Evolutionary conservation across 805 yeast species (phyloP).

Genomic region (Dipodascus geniculatus): DNA sequence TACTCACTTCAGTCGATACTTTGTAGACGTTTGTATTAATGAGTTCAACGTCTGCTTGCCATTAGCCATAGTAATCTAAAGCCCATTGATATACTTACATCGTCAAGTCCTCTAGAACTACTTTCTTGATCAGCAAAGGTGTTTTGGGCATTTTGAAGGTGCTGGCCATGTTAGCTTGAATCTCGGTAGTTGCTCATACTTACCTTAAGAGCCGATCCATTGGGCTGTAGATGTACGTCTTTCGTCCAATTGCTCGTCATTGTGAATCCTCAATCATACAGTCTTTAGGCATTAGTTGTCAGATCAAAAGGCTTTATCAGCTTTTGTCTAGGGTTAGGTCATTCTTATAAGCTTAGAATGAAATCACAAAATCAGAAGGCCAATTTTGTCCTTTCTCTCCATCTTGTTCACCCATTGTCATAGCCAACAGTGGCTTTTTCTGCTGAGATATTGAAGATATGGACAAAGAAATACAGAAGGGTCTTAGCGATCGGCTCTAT

Average conservation of each 20-base stretch:
- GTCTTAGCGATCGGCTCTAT: constrained; percentile 60
- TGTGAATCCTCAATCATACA: background rate
- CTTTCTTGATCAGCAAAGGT: constrained; percentile 1
- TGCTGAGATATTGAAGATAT: background rate
- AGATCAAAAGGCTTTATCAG: too few relatives aligned
- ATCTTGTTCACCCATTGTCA: too few relatives aligned
- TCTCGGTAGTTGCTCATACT: background rate
- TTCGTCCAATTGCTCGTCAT: background rate
- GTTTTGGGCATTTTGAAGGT: background rate
- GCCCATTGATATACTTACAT: background rate
- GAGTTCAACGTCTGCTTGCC: constrained; percentile 9
- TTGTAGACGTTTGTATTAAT: constrained; percentile 9
- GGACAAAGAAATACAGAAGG: constrained; percentile 55
- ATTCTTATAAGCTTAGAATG: background rate
- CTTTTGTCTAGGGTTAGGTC: background rate
- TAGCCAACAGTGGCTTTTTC: too few relatives aligned
- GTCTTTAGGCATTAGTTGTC: too few relatives aligned
- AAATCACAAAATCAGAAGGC: background rate
- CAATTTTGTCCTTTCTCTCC: background rate
- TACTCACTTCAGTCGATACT: constrained; percentile 10
- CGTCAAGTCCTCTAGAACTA: background rate
- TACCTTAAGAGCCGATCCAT: background rate
- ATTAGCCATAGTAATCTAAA: too few relatives aligned
- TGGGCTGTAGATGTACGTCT: background rate
- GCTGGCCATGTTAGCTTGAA: background rate